phyloP scores from a whole-genome alignment of 2,329 filamentous ascomycete genomes.

The Fusarium domesticum region DNA sequence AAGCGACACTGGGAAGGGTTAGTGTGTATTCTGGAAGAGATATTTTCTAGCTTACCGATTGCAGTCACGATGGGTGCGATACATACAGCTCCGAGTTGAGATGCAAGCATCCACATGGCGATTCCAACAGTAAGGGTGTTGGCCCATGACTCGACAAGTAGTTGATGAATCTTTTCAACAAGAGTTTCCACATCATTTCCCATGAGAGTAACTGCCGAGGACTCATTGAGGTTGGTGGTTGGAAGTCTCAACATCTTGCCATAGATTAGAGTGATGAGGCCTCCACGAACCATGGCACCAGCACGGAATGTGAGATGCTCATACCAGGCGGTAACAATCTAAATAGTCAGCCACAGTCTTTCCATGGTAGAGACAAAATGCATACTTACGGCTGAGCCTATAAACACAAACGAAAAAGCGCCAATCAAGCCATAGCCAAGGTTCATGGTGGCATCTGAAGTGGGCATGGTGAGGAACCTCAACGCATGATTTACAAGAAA shows the following conservation, averaged over 20 bases:
- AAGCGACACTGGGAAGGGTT: constrained; percentile 20
- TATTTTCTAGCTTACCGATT: constrained; percentile 24
- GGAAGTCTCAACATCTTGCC: constrained; percentile 31
- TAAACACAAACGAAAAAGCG: constrained; percentile 33
- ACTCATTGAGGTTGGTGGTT: constrained; percentile 26
- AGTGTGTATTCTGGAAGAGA: neutral
- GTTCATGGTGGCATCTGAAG: constrained; percentile 24
- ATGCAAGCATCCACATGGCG: constrained; percentile 31
- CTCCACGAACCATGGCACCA: constrained; percentile 31
- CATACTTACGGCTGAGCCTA: constrained; percentile 30
- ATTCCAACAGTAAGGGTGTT: constrained; percentile 32
- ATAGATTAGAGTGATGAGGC: constrained; percentile 32
- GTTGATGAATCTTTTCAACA: constrained; percentile 24
- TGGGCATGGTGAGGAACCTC: constrained; percentile 27
- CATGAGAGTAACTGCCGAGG: constrained; percentile 32
- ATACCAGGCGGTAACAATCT: constrained; percentile 34
- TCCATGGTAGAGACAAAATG: neutral
- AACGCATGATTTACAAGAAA: constrained; percentile 31
- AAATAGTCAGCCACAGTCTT: neutral
- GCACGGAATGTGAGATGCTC: constrained; percentile 33
- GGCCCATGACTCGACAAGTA: constrained; percentile 34
- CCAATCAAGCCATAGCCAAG: constrained; percentile 33
- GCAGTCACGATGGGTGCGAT: constrained; percentile 33
- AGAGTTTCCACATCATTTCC: constrained; percentile 34
- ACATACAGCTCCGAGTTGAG: constrained; percentile 34